These are phyloP conservation scores for Carex sylvatica DNA, from an alignment of 202 grass and related monocot genomes.

Conservation along the genomic window DNA sequence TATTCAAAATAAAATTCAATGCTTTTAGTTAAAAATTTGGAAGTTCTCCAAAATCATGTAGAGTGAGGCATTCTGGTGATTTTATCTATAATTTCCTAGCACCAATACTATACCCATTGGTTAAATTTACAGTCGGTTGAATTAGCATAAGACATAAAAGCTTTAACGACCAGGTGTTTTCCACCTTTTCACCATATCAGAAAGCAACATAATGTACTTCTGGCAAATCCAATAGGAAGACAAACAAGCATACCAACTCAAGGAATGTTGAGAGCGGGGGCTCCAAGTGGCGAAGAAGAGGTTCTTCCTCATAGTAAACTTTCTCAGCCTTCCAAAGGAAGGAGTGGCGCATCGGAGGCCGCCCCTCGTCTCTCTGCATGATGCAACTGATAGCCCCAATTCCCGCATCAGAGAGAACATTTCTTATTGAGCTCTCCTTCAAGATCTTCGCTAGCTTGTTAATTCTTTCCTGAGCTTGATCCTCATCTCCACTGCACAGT, in stretches of 20 bases:
- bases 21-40: background rate
- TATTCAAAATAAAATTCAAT: background rate
- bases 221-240: constrained; percentile 12
- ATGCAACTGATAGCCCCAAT: constrained; percentile 86
- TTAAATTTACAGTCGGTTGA: background rate
- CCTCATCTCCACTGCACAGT: constrained; percentile 83
- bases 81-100: background rate
- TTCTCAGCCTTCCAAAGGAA: constrained; percentile 86
- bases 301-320: constrained; percentile 88
- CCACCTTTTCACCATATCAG: background rate
- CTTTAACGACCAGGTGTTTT: background rate
- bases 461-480: constrained; percentile 97
- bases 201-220: background rate
- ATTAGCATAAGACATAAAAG: background rate
- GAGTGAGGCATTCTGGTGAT: background rate
- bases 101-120: background rate
- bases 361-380: constrained; percentile 98
- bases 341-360: constrained; percentile 92
- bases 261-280: constrained; percentile 94
- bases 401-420: constrained; percentile 64
- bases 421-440: constrained; percentile 73
- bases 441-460: constrained; percentile 92
- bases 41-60: background rate
- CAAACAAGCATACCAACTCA: constrained; percentile 63
- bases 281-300: constrained; percentile 91